These are phyloP conservation scores for Filobasidium uniguttulatum DNA, from an alignment of 1,284 basidiomycete genomes.

Conservation along the genomic window DNA sequence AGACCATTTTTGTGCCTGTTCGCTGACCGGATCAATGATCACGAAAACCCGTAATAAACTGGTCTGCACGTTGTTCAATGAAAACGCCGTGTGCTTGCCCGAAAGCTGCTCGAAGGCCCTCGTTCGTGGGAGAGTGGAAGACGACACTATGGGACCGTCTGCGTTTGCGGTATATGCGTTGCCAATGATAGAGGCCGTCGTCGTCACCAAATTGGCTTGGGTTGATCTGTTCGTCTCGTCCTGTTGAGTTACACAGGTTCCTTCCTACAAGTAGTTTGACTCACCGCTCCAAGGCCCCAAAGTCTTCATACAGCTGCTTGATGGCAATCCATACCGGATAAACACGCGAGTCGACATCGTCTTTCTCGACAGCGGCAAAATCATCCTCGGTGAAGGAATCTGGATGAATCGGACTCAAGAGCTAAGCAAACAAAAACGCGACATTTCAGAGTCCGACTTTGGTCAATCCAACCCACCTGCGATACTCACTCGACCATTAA, in stretches of 20 bases:
- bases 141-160: background rate
- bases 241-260: background rate
- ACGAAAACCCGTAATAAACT: constrained; percentile 54
- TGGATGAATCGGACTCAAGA: constrained; percentile 49
- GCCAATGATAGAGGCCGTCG: constrained; percentile 3
- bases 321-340: constrained; percentile 55
- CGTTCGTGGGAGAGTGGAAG: constrained; percentile 3
- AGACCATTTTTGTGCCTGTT: constrained; percentile 71
- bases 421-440: no score
- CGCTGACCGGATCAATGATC: constrained; percentile 72
- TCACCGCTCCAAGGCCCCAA: constrained; percentile 41
- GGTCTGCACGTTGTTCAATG: constrained; percentile 44
- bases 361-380: constrained; percentile 52
- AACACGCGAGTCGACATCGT: constrained; percentile 57
- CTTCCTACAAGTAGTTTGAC: background rate
- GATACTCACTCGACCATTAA: no score
- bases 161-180: background rate
- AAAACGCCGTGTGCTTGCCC: constrained; percentile 17
- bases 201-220: constrained; percentile 3
- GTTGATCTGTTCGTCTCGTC: background rate
- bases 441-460: no score
- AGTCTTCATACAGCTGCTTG: constrained; percentile 41
- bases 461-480: no score
- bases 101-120: constrained; percentile 1
- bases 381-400: constrained; percentile 52